phyloP scores from a whole-genome alignment of 441 rosid species.

The Daphne laureola region DNA sequence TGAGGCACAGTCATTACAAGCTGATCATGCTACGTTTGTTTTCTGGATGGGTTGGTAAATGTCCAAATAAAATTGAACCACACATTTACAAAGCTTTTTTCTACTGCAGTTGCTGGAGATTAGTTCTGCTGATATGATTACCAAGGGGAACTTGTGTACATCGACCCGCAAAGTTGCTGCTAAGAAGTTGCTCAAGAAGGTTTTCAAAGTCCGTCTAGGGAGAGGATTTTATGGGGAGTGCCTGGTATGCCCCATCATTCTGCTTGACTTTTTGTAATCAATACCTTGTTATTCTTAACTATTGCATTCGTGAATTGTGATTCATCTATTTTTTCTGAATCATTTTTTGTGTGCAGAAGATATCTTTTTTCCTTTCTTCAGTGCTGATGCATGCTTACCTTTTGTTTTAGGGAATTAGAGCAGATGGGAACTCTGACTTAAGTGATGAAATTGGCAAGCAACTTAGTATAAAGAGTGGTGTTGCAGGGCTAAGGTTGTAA shows the following conservation, averaged over 20 bases:
- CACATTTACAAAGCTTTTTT: conserved; percentile 4
- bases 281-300: too few species aligned
- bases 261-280: too few species aligned
- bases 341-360: too few species aligned
- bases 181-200: conserved; percentile 47
- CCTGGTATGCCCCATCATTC: conserved; percentile 36
- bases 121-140: conserved; percentile 41
- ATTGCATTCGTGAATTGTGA: too few species aligned
- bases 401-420: conserved; percentile 56
- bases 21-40: too few species aligned
- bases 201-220: conserved; percentile 51
- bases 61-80: too few species aligned
- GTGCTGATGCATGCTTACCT: background rate
- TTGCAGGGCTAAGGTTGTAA: conserved; percentile 60
- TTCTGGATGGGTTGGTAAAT: too few species aligned
- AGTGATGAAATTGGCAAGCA: conserved; percentile 54
- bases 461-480: conserved; percentile 64
- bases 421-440: conserved; percentile 52
- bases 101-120: conserved; percentile 50
- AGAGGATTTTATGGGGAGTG: conserved; percentile 90
- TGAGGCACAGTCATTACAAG: too few species aligned
- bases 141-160: conserved; percentile 39
- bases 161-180: conserved; percentile 45
- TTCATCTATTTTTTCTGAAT: too few species aligned
- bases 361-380: background rate